These are phyloP conservation scores for Tetracladium maxilliforme DNA, from an alignment of 2,329 filamentous ascomycete species.

Conservation along the genomic window DNA sequence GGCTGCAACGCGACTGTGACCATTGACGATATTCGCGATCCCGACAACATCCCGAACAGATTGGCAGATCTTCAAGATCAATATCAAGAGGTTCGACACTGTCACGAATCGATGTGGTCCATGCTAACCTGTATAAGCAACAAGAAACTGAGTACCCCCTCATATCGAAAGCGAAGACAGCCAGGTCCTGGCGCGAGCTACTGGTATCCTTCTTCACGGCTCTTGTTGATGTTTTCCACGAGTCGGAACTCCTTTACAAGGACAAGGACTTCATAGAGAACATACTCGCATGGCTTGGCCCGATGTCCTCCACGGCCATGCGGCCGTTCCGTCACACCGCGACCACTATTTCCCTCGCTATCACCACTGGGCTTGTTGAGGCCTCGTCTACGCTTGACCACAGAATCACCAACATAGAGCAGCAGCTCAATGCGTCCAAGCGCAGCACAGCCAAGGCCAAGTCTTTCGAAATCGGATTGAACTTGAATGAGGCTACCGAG, in stretches of 20 bases:
- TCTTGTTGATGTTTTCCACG: constrained; percentile 64
- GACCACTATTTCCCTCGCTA: constrained; percentile 67
- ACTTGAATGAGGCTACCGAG: constrained; percentile 40
- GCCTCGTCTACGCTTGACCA: constrained; percentile 58
- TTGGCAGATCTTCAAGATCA: constrained; percentile 77
- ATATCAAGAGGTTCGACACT: constrained; percentile 55
- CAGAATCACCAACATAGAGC: constrained; percentile 59
- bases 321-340: constrained; percentile 90
- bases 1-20: constrained; percentile 72
- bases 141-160: constrained; percentile 85
- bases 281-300: constrained; percentile 75
- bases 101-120: not conserved
- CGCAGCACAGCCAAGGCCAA: constrained; percentile 51
- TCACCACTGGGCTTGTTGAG: constrained; percentile 64
- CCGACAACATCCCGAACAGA: constrained; percentile 69
- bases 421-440: constrained; percentile 66
- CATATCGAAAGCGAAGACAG: constrained; percentile 65
- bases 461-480: constrained; percentile 36
- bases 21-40: constrained; percentile 73
- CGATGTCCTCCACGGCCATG: constrained; percentile 77
- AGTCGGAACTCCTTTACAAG: constrained; percentile 68
- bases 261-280: constrained; percentile 72
- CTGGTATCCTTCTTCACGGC: constrained; percentile 68
- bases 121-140: constrained; percentile 27
- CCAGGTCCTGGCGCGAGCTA: constrained; percentile 61